phyloP scores from a whole-genome alignment of 495 filamentous ascomycete genomes.

The Stereocaulon alpinum region DNA sequence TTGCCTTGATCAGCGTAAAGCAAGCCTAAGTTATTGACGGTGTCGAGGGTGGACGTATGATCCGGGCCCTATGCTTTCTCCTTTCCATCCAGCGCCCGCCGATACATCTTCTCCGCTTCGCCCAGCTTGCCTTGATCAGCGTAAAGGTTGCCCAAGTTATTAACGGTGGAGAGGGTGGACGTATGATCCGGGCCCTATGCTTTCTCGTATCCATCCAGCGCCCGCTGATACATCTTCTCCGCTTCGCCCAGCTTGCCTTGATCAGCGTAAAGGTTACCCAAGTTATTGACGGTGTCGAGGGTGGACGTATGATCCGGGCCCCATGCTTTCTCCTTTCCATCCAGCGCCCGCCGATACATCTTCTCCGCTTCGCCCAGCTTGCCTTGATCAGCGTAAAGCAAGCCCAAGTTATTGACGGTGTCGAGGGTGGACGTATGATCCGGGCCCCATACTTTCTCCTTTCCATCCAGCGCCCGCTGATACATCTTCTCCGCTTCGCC shows the following conservation, averaged over 20 bases:
- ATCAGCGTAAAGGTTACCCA: not conserved
- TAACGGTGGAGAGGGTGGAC: conserved; percentile 18
- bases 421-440: conserved; percentile 9
- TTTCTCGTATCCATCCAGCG: conserved; percentile 14
- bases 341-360: conserved; percentile 5
- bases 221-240: conserved; percentile 1
- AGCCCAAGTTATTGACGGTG: conserved; percentile 28
- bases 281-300: conserved; percentile 25
- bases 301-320: not conserved
- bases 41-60: conserved; percentile 30
- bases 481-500: too few relatives aligned
- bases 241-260: not conserved
- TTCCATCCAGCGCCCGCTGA: conserved; percentile 3
- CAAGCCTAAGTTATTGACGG: not conserved
- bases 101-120: conserved; percentile 18
- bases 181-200: conserved; percentile 1
- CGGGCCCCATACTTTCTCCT: conserved; percentile 6
- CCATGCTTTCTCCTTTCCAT: conserved; percentile 11
- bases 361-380: conserved; percentile 22
- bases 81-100: conserved; percentile 27
- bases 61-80: conserved; percentile 30
- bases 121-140: conserved; percentile 24
- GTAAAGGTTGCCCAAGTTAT: conserved; percentile 33
- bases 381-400: conserved; percentile 28
- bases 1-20: conserved; percentile 27